Percentiles rank a stretch among this genome's conserved stretches.
Conservation (phyloP, 1,284 basidiomycete species). For the Irpex sp. region DNA sequence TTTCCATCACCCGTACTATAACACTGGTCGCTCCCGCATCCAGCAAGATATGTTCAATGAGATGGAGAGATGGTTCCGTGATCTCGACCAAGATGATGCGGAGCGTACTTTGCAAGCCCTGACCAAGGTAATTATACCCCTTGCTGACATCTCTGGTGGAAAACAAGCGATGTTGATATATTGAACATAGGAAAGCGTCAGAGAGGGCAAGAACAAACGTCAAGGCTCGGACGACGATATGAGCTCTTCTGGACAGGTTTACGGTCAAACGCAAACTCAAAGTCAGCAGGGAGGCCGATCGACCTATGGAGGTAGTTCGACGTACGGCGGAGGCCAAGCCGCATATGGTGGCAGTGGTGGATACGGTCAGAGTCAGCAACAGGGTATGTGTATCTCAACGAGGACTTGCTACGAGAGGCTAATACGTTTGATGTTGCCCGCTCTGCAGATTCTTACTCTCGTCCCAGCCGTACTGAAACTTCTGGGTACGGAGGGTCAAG, state of each 20-base stretch:
- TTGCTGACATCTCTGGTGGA: not conserved
- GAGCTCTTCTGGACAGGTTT: constrained; percentile 18
- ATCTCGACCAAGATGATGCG: constrained; percentile 41
- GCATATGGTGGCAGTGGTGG: not conserved
- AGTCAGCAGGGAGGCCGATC: constrained; percentile 9
- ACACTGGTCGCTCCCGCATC: constrained; percentile 50
- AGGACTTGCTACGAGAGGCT: not conserved
- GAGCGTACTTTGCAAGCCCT: constrained; percentile 40
- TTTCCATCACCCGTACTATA: constrained; percentile 71
- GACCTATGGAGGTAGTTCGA: not conserved
- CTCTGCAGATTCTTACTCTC: not conserved
- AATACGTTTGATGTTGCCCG: not conserved
- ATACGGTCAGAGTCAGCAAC: not conserved
- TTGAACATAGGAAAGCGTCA: constrained; percentile 25
- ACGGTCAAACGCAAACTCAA: constrained; percentile 13
- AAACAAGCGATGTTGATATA: not conserved
- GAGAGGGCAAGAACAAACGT: constrained; percentile 36
- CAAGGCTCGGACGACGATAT: constrained; percentile 32
- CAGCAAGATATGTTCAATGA: constrained; percentile 64
- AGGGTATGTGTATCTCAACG: not conserved
- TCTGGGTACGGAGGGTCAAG: not conserved
- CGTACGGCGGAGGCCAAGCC: not conserved
- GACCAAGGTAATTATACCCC: constrained; percentile 38
- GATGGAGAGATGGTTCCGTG: constrained; percentile 57
- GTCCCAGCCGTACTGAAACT: not conserved